Evolutionary conservation across 2,329 filamentous ascomycete species (phyloP).

Genomic region (Pseudogymnoascus sp.): DNA sequence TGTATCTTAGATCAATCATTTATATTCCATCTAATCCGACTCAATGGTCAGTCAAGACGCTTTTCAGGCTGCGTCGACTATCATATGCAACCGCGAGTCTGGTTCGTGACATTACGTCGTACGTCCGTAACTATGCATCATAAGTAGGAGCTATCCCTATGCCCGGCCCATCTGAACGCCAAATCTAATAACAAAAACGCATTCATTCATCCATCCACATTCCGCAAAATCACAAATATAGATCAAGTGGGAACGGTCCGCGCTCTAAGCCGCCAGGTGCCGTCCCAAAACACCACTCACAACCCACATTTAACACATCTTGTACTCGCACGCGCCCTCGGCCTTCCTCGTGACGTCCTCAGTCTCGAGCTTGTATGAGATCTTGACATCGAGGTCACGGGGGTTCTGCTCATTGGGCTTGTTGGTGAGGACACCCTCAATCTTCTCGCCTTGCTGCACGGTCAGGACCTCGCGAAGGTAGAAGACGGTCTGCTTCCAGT

Average conservation of each 20-base stretch:
- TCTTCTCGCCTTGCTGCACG: slow-evolving; percentile 76
- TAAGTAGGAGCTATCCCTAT: slow-evolving; percentile 2
- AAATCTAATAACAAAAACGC: slow-evolving; percentile 2
- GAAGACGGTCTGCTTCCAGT: slow-evolving; percentile 99
- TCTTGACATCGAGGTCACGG: slow-evolving; percentile 85
- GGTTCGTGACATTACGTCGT: neutral
- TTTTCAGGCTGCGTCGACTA: slow-evolving; percentile 4
- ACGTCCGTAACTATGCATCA: slow-evolving; percentile 2
- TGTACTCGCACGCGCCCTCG: slow-evolving; percentile 70
- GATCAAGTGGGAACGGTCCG: neutral
- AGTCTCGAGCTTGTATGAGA: slow-evolving; percentile 76
- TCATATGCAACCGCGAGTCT: slow-evolving; percentile 1
- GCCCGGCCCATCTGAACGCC: slow-evolving; percentile 3
- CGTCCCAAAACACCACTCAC: neutral
- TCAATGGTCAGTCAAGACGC: slow-evolving; percentile 3
- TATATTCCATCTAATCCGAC: slow-evolving; percentile 3
- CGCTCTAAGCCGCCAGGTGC: slow-evolving; percentile 1
- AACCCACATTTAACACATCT: slow-evolving; percentile 51
- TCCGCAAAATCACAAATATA: neutral
- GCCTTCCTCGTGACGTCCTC: slow-evolving; percentile 63
- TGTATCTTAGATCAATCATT: neutral
- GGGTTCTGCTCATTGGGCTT: slow-evolving; percentile 91
- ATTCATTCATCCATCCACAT: slow-evolving; percentile 3
- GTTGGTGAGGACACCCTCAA: slow-evolving; percentile 68
- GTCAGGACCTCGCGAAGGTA: slow-evolving; percentile 92